phyloP scores from a whole-genome alignment of 345 rosid species.

The Acer saccharum region DNA sequence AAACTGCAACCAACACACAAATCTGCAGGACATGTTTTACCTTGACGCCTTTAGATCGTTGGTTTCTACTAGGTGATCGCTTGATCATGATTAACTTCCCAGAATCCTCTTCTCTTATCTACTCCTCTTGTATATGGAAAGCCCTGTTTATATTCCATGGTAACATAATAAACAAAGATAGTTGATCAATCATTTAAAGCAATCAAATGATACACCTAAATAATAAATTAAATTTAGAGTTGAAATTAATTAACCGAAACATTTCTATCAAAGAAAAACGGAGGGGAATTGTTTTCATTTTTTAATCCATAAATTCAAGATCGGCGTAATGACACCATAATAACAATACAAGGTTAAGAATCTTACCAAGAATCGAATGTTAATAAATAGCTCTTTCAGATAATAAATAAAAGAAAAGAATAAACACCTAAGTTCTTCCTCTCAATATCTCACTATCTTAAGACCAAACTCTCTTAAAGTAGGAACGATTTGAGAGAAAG shows the following conservation, averaged over 20 bases:
- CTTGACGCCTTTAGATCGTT: constrained; percentile 70
- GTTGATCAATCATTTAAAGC: background rate
- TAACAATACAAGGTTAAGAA: background rate
- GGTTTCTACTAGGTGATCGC: constrained; percentile 59
- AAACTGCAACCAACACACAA: constrained; percentile 70
- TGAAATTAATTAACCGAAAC: background rate
- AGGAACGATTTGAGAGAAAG: background rate
- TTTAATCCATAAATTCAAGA: background rate
- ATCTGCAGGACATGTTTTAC: constrained; percentile 77
- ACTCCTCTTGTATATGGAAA: background rate
- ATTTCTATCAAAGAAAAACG: background rate
- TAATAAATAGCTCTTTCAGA: too few species aligned
- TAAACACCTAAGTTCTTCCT: background rate
- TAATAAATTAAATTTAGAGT: background rate
- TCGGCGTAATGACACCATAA: background rate
- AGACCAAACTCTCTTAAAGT: background rate
- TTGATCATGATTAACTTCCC: constrained; percentile 50
- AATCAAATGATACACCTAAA: background rate
- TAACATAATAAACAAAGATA: background rate
- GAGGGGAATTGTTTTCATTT: background rate
- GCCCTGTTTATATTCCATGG: background rate
- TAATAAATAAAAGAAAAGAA: background rate
- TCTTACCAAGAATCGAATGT: background rate
- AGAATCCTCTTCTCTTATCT: constrained; percentile 8
- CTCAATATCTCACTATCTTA: background rate